phyloP scores from a whole-genome alignment of 2,329 filamentous ascomycete genomes.

The Huntiella moniliformis region DNA sequence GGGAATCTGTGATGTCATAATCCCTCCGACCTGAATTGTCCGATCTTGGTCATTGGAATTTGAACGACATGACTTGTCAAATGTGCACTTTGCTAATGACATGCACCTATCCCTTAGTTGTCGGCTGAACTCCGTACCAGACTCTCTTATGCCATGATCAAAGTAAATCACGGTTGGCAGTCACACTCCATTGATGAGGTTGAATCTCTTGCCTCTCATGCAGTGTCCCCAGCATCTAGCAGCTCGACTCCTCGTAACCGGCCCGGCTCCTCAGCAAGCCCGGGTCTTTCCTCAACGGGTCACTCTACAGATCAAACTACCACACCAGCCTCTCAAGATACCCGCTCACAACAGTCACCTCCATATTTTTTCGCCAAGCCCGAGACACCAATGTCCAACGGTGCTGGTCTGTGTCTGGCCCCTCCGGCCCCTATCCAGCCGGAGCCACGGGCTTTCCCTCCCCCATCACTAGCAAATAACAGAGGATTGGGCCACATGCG shows the following conservation, averaged over 20 bases:
- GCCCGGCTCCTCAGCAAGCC: slow-evolving; percentile 34
- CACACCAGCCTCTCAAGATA: slow-evolving; percentile 4
- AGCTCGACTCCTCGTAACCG: slow-evolving; percentile 35
- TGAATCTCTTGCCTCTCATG: slow-evolving; percentile 53
- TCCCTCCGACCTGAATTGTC: too few species aligned
- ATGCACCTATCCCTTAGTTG: slow-evolving; percentile 28
- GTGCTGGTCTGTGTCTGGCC: slow-evolving; percentile 21
- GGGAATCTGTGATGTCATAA: too few species aligned
- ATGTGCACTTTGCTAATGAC: not conserved
- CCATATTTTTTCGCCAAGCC: not conserved
- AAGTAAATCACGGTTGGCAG: slow-evolving; percentile 81
- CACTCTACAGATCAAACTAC: slow-evolving; percentile 6
- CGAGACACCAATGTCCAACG: not conserved
- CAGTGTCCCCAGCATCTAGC: slow-evolving; percentile 42
- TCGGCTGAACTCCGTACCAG: slow-evolving; percentile 66
- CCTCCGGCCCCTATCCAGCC: slow-evolving; percentile 37
- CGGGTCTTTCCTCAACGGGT: slow-evolving; percentile 15
- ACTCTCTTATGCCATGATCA: slow-evolving; percentile 83
- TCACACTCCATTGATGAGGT: slow-evolving; percentile 59
- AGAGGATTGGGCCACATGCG: slow-evolving; percentile 16
- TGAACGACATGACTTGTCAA: too few species aligned
- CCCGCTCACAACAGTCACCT: slow-evolving; percentile 9
- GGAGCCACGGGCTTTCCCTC: slow-evolving; percentile 16
- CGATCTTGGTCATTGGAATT: too few species aligned
- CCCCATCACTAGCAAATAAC: not conserved